Evolutionary conservation across 768 basidiomycete species (phyloP), one percentile per base, ranked within the genome.

Genomic region (Tylopilus rubrobrunneus): DNA sequence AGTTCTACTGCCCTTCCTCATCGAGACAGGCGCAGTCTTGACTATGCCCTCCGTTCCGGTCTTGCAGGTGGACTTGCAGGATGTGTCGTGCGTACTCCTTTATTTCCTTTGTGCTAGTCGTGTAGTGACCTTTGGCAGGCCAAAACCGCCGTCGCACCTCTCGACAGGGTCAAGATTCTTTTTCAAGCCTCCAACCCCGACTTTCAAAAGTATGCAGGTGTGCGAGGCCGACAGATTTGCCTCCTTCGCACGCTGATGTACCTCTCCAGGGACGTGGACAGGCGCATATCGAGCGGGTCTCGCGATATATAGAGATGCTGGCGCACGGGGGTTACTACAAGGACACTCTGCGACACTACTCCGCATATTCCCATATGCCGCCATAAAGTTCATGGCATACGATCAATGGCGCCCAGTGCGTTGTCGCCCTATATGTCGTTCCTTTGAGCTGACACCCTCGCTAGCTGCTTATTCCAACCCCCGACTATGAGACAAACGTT

Each of bases 101-200:
- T 17, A 19, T 33, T n/a, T 62, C 33, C 40, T 55, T 42, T 52
- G 5, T 25, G 5, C 15, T 48, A 23, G 52, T 47, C 25, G 56
- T 51, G 33, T 57, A 39, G 45, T 37, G 4, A 58, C 44, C 17
- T 10, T 28, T 41, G 39, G 7, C 59, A 96, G 95, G 93, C 94
- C 46, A 96, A 96, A 73, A 92, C 93, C 12, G 87, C 86, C 31
- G 91, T 97, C 42, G 97, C 97, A 19, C 97, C 97, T 4, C 80
- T 99, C 46, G 97, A 99, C 70, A 80, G 97, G 67, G 95, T 99
- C 62, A 99, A 99, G 75, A 99, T 99, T 63, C 85, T 99, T 46
- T 97, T 98, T 67, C 96, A 99, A 70, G 92, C 97, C 1, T 92
- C 92, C 7, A 97, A 96, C 70, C 89, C 90, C 8, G 96, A 98